Evolutionary conservation across 106 monocot genomes (phyloP).

Genomic region (Dactylorhiza incarnata): DNA sequence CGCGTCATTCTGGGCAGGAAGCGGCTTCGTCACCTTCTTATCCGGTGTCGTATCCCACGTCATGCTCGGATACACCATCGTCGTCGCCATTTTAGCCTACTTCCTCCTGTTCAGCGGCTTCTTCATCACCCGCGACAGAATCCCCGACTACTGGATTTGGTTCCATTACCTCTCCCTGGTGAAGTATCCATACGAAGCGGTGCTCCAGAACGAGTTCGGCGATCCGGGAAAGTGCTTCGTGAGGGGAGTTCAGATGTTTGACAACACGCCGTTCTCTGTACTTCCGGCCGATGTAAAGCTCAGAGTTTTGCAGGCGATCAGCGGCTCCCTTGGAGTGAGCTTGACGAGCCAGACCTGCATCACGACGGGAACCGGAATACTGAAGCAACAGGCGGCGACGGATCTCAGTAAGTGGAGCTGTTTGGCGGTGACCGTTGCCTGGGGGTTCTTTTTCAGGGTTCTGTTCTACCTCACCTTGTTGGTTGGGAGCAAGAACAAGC

Average conservation of each 20-base stretch:
- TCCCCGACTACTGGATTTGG: conserved; percentile 87
- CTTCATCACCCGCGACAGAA: conserved; percentile 81
- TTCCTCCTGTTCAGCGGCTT: conserved; percentile 91
- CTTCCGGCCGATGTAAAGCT: conserved; percentile 41
- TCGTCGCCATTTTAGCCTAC: conserved; percentile 71
- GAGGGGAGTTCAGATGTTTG: conserved; percentile 75
- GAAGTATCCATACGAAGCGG: conserved; percentile 93
- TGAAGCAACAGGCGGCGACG: conserved; percentile 54
- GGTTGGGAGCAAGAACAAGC: conserved; percentile 81
- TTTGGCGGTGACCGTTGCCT: conserved; percentile 57
- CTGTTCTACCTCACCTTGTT: conserved; percentile 72
- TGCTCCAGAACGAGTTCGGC: conserved; percentile 81
- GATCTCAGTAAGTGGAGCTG: conserved; percentile 74
- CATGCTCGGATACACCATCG: conserved; percentile 77
- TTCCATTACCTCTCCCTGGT: conserved; percentile 93
- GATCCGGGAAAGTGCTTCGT: conserved; percentile 58
- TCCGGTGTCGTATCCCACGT: conserved; percentile 73
- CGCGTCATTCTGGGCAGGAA: conserved; percentile 90
- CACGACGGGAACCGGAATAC: conserved; percentile 46
- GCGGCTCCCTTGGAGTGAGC: conserved; percentile 31
- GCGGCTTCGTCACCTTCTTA: conserved; percentile 87
- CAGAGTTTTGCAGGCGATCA: conserved; percentile 44
- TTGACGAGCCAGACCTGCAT: conserved; percentile 42
- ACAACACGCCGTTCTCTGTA: conserved; percentile 55
- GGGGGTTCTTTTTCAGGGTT: conserved; percentile 82